Percentiles rank a stretch among this genome's conserved stretches.
Conservation (phyloP, 1,284 basidiomycete genomes). For the Ganoderma meredithae region DNA sequence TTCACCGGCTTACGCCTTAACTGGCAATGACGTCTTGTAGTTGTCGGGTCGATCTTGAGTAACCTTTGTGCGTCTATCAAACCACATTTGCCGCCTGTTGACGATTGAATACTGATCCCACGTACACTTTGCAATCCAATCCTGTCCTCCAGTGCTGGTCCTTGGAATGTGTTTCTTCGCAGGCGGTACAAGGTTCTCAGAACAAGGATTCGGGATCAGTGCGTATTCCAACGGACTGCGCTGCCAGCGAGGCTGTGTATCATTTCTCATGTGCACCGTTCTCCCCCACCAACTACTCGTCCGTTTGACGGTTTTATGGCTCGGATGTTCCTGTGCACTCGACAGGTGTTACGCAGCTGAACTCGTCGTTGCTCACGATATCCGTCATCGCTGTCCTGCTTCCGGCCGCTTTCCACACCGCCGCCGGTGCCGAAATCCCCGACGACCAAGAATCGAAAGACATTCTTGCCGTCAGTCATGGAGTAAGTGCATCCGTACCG, state of each 20-base stretch:
- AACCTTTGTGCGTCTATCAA: slow-evolving; percentile 62
- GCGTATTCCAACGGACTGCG: slow-evolving; percentile 37
- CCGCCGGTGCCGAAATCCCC: slow-evolving; percentile 38
- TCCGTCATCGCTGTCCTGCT: slow-evolving; percentile 84
- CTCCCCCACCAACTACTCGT: slow-evolving; percentile 1
- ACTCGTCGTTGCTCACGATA: slow-evolving; percentile 81
- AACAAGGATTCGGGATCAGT: slow-evolving; percentile 79
- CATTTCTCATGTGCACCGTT: slow-evolving; percentile 4
- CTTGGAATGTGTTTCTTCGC: slow-evolving; percentile 85
- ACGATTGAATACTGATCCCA: slow-evolving; percentile 5
- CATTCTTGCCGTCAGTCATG: slow-evolving; percentile 81
- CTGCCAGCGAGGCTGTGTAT: slow-evolving; percentile 4
- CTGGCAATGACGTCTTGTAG: slow-evolving; percentile 45
- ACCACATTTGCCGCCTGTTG: slow-evolving; percentile 11
- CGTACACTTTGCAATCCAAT: slow-evolving; percentile 11
- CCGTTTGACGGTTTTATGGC: not conserved
- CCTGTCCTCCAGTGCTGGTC: slow-evolving; percentile 65
- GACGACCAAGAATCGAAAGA: slow-evolving; percentile 47
- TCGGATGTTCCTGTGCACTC: slow-evolving; percentile 25
- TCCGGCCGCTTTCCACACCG: slow-evolving; percentile 66
- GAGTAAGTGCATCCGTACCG: slow-evolving; percentile 55
- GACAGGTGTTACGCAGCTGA: slow-evolving; percentile 78
- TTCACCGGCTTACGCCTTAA: slow-evolving; percentile 17
- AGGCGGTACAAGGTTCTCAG: slow-evolving; percentile 71
- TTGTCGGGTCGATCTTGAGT: slow-evolving; percentile 84